Conservation (phyloP, 192 early-diverging fungal genomes). For the Rhizophlyctis rosea region DNA sequence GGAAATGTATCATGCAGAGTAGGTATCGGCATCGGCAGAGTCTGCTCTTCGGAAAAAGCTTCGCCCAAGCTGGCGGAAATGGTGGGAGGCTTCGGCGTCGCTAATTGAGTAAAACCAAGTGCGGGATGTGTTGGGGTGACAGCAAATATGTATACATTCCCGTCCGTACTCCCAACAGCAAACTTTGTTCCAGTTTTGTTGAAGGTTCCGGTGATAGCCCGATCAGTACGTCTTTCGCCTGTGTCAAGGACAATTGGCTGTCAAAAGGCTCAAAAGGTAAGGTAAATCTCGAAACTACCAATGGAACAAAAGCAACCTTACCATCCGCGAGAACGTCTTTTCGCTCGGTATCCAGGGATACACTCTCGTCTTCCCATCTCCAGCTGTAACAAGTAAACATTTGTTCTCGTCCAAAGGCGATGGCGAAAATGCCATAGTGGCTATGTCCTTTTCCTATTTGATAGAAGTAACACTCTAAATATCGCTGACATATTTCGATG, state of each 20-base stretch:
- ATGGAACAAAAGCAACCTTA: background rate
- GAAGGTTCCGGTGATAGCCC: conserved; percentile 48
- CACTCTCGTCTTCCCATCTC: conserved; percentile 70
- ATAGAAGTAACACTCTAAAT: no score
- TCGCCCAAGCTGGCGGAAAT: background rate
- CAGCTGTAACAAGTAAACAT: conserved; percentile 65
- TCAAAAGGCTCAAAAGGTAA: conserved; percentile 47
- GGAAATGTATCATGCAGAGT: background rate
- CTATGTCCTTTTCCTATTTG: conserved; percentile 55
- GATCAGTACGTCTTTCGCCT: conserved; percentile 19
- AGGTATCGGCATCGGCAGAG: background rate
- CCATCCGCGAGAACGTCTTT: conserved; percentile 6
- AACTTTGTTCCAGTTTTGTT: conserved; percentile 76
- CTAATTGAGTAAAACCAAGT: conserved; percentile 5
- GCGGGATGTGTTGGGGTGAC: conserved; percentile 45
- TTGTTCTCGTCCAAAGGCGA: conserved; percentile 64
- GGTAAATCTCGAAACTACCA: background rate
- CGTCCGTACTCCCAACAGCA: conserved; percentile 73
- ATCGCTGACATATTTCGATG: no score
- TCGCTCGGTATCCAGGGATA: conserved; percentile 65
- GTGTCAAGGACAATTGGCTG: conserved; percentile 51
- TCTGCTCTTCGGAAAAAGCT: background rate
- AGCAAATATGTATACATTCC: conserved; percentile 73
- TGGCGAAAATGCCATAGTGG: conserved; percentile 72
- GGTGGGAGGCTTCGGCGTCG: background rate